Evolutionary conservation across 2,329 filamentous ascomycete genomes (phyloP).

Genomic region (Aspergillus tanneri): DNA sequence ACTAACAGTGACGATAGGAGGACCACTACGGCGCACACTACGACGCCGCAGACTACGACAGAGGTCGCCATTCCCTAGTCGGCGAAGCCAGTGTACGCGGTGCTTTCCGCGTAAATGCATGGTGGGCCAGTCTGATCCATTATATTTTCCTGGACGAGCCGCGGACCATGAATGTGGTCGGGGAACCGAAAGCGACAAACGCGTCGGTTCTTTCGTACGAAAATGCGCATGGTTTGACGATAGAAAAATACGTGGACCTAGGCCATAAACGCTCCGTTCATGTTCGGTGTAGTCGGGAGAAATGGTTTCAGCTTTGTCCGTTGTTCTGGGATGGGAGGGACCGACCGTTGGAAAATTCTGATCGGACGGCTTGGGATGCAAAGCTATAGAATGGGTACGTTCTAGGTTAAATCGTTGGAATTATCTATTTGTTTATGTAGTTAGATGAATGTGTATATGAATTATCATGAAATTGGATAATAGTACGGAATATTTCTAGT

Average conservation of each 20-base stretch:
- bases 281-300: conserved; percentile 62
- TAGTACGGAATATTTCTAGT: too few relatives aligned
- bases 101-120: conserved; percentile 56
- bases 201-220: conserved; percentile 71
- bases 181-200: conserved; percentile 70
- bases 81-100: conserved; percentile 57
- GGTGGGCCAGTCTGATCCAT: conserved; percentile 59
- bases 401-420: too few relatives aligned
- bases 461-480: too few relatives aligned
- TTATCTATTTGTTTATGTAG: too few relatives aligned
- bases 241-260: conserved; percentile 71
- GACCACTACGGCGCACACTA: conserved; percentile 61
- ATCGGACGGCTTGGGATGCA: conserved; percentile 49
- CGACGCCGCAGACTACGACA: conserved; percentile 55
- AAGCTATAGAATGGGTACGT: conserved; percentile 48
- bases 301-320: conserved; percentile 64
- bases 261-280: conserved; percentile 70
- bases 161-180: conserved; percentile 54
- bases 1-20: conserved; percentile 41
- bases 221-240: conserved; percentile 68
- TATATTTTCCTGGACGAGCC: conserved; percentile 61
- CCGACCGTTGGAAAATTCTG: conserved; percentile 45
- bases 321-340: conserved; percentile 51
- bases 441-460: too few relatives aligned
- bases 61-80: conserved; percentile 61